A percentile compares a stretch with the other conserved stretches of the same genome.
phyloP scores from a whole-genome alignment of 2,329 filamentous ascomycete genomes.

The Talaromyces verruculosus region DNA sequence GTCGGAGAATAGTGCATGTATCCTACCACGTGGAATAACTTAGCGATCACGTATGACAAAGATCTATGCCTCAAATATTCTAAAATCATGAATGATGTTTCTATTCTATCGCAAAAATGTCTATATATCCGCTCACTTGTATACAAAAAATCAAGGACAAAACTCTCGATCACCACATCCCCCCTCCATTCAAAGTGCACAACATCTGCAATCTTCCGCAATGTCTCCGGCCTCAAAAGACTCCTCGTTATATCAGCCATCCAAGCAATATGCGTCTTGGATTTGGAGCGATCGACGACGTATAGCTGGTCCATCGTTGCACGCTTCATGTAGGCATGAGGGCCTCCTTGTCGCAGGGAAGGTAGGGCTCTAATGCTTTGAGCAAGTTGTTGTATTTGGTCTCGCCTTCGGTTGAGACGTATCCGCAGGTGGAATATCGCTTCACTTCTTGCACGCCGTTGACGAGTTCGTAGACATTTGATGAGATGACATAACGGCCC shows the following conservation, averaged over 20 bases:
- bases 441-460: not conserved
- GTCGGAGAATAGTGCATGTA: not conserved
- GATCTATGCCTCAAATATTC: not conserved
- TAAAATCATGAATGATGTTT: not conserved
- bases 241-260: slow-evolving; percentile 9
- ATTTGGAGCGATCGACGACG: not conserved
- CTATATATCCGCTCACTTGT: not conserved
- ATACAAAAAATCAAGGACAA: not conserved
- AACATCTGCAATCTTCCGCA: not conserved
- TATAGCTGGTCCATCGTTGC: not conserved
- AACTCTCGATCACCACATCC: not conserved
- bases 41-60: not conserved
- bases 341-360: not conserved
- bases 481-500: not conserved
- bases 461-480: slow-evolving; percentile 1
- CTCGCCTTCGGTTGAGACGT: not conserved
- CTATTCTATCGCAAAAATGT: not conserved
- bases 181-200: not conserved
- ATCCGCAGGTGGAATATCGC: not conserved
- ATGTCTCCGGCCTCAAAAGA: not conserved
- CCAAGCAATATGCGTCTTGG: slow-evolving; percentile 1
- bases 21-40: not conserved
- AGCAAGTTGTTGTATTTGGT: not conserved
- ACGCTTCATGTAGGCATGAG: not conserved
- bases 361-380: not conserved